A percentile compares a stretch with the other conserved stretches of the same genome.
phyloP scores from a whole-genome alignment of 176 grass and related monocot genomes.

The Saccharum officinarum region DNA sequence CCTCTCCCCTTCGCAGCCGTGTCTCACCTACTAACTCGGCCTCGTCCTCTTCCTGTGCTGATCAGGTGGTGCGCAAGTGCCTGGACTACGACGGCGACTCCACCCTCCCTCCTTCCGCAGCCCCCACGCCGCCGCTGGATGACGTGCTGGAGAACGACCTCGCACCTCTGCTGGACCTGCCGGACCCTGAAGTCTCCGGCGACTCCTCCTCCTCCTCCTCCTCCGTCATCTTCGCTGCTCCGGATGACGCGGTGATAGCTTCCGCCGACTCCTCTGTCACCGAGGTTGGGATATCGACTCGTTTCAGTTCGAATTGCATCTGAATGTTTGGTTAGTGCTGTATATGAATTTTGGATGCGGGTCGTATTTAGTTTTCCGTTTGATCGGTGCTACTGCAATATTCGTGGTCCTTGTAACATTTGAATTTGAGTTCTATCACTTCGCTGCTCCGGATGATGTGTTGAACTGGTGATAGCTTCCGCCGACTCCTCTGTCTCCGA shows the following conservation, averaged over 20 bases:
- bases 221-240: neutral
- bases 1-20: neutral
- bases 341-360: neutral
- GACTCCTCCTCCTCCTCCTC: neutral
- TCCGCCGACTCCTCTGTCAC: conserved; percentile 13
- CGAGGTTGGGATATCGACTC: conserved; percentile 5
- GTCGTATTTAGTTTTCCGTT: neutral
- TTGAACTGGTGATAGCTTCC: neutral
- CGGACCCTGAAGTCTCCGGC: conserved; percentile 18
- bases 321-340: neutral
- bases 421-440: neutral
- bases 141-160: neutral
- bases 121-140: neutral
- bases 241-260: neutral
- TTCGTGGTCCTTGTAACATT: too few relatives aligned
- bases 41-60: neutral
- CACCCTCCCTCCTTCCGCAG: neutral
- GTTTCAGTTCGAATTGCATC: neutral
- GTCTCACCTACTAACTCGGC: neutral
- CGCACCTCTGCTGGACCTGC: conserved; percentile 24
- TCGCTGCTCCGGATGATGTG: neutral
- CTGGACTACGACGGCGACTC: conserved; percentile 36
- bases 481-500: conserved; percentile 9
- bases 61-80: conserved; percentile 30
- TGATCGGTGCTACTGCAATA: neutral